A percentile compares a stretch with the other conserved stretches of the same genome.
These are phyloP conservation scores for Cordyceps tenuipes DNA, from an alignment of 2,329 filamentous ascomycete genomes.

Conservation along the genomic window DNA sequence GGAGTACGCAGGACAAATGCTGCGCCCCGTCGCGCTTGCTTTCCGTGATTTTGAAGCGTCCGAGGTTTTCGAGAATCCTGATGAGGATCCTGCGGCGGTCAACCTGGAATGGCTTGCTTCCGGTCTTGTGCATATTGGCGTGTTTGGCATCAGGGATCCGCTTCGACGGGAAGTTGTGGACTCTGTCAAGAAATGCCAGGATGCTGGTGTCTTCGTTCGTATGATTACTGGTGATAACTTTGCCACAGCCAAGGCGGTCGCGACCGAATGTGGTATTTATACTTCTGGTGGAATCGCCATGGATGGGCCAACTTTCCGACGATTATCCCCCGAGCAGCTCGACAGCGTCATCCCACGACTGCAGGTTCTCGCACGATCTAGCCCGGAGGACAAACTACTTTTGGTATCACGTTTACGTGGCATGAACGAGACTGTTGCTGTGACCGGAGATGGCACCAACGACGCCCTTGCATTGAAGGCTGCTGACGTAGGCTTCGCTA, in stretches of 20 bases:
- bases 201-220: conserved; percentile 57
- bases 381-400: conserved; percentile 60
- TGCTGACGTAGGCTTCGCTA: conserved; percentile 59
- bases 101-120: conserved; percentile 28
- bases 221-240: conserved; percentile 50
- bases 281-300: conserved; percentile 52
- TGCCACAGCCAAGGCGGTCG: conserved; percentile 36
- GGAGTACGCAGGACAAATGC: conserved; percentile 55
- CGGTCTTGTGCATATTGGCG: conserved; percentile 32
- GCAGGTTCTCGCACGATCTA: conserved; percentile 60
- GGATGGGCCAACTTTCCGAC: conserved; percentile 45
- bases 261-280: conserved; percentile 58
- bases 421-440: conserved; percentile 57
- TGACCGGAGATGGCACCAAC: conserved; percentile 60
- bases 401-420: conserved; percentile 57
- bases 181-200: conserved; percentile 53
- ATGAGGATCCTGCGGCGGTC: conserved; percentile 26
- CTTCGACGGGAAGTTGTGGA: conserved; percentile 53
- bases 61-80: conserved; percentile 15
- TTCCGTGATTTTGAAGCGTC: conserved; percentile 54
- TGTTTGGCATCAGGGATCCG: conserved; percentile 61
- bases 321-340: conserved; percentile 40
- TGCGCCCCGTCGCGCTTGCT: conserved; percentile 57
- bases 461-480: conserved; percentile 58
- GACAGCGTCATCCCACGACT: conserved; percentile 50